Evolutionary conservation across 495 filamentous ascomycete genomes (phyloP).

Genomic region (Barbatosphaeria neglecta): DNA sequence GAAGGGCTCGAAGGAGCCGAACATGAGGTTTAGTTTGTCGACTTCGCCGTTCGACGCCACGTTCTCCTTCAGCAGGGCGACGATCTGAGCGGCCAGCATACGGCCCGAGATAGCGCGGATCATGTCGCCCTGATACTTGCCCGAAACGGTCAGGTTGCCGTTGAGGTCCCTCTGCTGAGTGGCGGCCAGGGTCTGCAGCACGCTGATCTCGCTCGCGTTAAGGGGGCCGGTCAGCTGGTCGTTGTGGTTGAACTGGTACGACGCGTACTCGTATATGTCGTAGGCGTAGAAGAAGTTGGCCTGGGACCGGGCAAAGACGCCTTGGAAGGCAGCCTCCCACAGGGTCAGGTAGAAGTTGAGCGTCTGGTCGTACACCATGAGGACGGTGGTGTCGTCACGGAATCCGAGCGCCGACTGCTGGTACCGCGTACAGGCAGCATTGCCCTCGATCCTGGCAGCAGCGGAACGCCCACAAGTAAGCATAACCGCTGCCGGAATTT

Average conservation of each 20-base stretch:
- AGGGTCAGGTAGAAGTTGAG: constrained; percentile 21
- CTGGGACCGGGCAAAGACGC: constrained; percentile 11
- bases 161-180: constrained; percentile 22
- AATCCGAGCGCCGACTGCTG: constrained; percentile 13
- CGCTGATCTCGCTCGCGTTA: constrained; percentile 7
- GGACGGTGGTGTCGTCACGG: constrained; percentile 6
- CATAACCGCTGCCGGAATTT: not conserved
- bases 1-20: constrained; percentile 31
- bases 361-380: constrained; percentile 13
- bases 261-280: constrained; percentile 31
- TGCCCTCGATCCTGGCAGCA: constrained; percentile 18
- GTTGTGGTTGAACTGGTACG: constrained; percentile 25
- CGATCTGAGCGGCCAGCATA: constrained; percentile 21
- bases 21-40: constrained; percentile 28
- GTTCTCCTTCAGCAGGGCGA: constrained; percentile 16
- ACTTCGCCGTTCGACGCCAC: constrained; percentile 11
- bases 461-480: not conserved
- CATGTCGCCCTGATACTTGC: constrained; percentile 16
- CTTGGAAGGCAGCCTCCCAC: constrained; percentile 16
- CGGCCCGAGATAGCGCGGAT: constrained; percentile 28
- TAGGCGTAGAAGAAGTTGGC: constrained; percentile 29
- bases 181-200: constrained; percentile 19
- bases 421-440: constrained; percentile 17
- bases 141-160: constrained; percentile 19
- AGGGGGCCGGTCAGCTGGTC: constrained; percentile 10